Base-by-base conservation (phyloP, 768 basidiomycete genomes). In the Russula sp. region DNA sequence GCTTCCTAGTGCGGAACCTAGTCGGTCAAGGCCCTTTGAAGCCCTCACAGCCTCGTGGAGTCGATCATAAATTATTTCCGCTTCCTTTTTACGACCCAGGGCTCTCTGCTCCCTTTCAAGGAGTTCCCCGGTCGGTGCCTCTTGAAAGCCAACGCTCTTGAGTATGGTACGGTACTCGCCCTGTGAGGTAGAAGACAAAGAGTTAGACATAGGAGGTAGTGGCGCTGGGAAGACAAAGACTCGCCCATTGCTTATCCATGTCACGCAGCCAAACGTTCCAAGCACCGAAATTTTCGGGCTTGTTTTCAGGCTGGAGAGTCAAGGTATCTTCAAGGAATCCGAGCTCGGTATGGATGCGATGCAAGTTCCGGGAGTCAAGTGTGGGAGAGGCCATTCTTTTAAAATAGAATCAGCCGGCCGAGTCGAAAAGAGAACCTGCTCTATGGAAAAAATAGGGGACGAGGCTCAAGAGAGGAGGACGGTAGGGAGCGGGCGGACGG, bases 221-320 rank as follows among this genome's bases (percentile, higher is more conserved):
- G 28, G 30, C 16, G 18, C 40, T 5, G 22, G 18, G 44, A 1
- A 9, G 28, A 57, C 24, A 30, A 38, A 44, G 54, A 61, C 64
- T 61, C 14, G 49, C 64, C 64, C 64, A 65, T 57, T 65, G 64
- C 36, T 65, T 65, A 28, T 61, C 59, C 64, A 65, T 61, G 40
- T 61, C 64, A 36, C 26, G 59, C 11, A 65, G 32, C 64, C 64
- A 65, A 38, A 22, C 26, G 32, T 52, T 49, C 64, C 64, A 65
- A n/a, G 55, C 59, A n/a, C 59, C 55, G 40, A 57, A 24, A 11
- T 65, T 59, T 42, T 65, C 64, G 20, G 64, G 64, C 26, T 65
- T 57, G 24, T 42, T 57, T 38, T 52, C 59, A 11, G 64, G 64
- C 28, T 65, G 64, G 24, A 61, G 48, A 18, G 55, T 26, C 64